Percentiles rank a stretch among this genome's conserved stretches.
phyloP scores from a whole-genome alignment of 139 green algal genomes.

The Microglena sp. region DNA sequence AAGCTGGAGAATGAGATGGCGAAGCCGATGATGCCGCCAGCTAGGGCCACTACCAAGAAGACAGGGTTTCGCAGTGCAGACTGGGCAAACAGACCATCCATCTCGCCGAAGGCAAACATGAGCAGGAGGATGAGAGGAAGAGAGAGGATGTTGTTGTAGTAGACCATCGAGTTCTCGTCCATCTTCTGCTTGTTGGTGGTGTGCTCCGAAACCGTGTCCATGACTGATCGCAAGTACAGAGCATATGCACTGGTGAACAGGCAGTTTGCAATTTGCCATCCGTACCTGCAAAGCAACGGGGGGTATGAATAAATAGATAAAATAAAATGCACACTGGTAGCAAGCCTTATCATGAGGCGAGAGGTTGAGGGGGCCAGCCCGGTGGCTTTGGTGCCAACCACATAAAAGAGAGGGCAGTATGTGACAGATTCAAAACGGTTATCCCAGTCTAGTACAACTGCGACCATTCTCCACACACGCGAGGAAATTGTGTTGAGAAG shows the following conservation, averaged over 20 bases:
- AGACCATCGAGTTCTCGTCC: conserved; percentile 55
- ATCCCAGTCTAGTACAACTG: too few species aligned
- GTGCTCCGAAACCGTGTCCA: conserved; percentile 62
- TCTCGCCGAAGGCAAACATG: conserved; percentile 53
- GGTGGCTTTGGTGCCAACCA: too few species aligned
- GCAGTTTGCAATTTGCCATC: conserved; percentile 78
- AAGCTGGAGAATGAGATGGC: conserved; percentile 72
- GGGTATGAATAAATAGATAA: too few species aligned
- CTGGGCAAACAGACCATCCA: conserved; percentile 16
- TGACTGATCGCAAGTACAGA: conserved; percentile 71
- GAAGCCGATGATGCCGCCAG: conserved; percentile 36
- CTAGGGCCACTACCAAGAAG: conserved; percentile 21
- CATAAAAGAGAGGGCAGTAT: too few species aligned
- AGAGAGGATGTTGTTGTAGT: conserved; percentile 81
- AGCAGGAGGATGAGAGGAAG: conserved; percentile 59
- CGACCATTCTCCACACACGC: too few species aligned
- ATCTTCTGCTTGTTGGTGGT: conserved; percentile 50
- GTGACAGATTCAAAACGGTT: too few species aligned
- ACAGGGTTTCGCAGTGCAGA: conserved; percentile 28
- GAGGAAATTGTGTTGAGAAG: too few species aligned
- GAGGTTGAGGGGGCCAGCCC: too few species aligned
- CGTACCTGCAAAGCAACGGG: too few species aligned
- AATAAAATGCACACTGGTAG: too few species aligned
- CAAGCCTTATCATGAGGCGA: too few species aligned
- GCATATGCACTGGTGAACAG: conserved; percentile 71